These are phyloP conservation scores for Sonneratia alba DNA, from an alignment of 345 rosid species.

Conservation along the genomic window DNA sequence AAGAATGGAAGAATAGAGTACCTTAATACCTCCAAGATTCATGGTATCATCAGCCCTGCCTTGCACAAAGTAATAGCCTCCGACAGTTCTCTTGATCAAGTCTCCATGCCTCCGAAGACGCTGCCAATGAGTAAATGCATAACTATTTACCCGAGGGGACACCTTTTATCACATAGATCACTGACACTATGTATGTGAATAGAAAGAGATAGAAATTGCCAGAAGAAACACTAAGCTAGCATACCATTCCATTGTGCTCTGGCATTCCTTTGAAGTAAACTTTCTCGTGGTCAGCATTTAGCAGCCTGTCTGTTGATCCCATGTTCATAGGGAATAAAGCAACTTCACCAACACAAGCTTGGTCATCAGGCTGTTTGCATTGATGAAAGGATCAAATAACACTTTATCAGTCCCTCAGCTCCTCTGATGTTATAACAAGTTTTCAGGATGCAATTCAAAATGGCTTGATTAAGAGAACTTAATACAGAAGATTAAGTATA, in stretches of 20 bases:
- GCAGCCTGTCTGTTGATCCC: slow-evolving; percentile 70
- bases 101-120: slow-evolving; percentile 86
- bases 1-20: slow-evolving; percentile 2
- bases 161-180: background rate
- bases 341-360: slow-evolving; percentile 76
- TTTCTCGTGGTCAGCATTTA: slow-evolving; percentile 66
- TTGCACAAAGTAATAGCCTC: slow-evolving; percentile 63
- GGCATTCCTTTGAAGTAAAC: slow-evolving; percentile 91
- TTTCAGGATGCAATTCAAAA: background rate
- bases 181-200: background rate
- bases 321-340: slow-evolving; percentile 63
- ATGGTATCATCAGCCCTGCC: slow-evolving; percentile 97
- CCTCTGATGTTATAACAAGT: background rate
- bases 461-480: background rate
- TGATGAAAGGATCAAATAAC: slow-evolving; percentile 3
- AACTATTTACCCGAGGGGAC: background rate
- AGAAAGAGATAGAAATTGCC: background rate
- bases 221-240: background rate
- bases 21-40: slow-evolving; percentile 99
- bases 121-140: slow-evolving; percentile 23
- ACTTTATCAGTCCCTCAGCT: background rate
- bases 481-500: background rate
- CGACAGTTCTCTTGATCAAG: slow-evolving; percentile 53
- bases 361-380: slow-evolving; percentile 51
- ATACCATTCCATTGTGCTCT: slow-evolving; percentile 52